Evolutionary conservation across 768 basidiomycete species (phyloP).

Genomic region (Collybia sp.): DNA sequence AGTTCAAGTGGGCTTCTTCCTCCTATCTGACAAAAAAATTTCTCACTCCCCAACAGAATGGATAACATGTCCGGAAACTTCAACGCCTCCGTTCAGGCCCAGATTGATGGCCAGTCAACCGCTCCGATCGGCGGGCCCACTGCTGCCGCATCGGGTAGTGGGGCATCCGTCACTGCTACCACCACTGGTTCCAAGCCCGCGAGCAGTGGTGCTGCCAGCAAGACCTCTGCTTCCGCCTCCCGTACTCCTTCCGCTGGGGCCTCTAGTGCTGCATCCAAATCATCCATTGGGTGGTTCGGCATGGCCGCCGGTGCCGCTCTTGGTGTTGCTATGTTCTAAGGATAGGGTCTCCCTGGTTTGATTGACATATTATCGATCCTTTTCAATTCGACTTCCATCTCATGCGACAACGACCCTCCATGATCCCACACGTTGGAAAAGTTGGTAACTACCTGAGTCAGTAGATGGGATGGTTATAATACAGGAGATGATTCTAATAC

Average conservation of each 20-base stretch:
- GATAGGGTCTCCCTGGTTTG: too few relatives aligned
- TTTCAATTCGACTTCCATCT: conserved; percentile 1
- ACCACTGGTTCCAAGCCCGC: conserved; percentile 11
- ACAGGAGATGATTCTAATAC: too few relatives aligned
- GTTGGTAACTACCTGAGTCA: conserved; percentile 1
- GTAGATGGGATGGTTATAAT: background rate
- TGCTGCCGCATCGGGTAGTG: conserved; percentile 15
- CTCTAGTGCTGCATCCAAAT: background rate
- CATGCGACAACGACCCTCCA: conserved; percentile 6
- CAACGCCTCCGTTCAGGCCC: conserved; percentile 43
- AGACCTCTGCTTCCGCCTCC: conserved; percentile 17
- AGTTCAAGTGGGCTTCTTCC: conserved; percentile 55
- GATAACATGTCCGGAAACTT: conserved; percentile 70
- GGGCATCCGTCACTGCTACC: conserved; percentile 13
- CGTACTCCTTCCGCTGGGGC: conserved; percentile 20
- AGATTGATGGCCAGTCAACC: conserved; percentile 59
- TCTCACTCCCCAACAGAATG: conserved; percentile 34
- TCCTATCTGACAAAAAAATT: too few relatives aligned
- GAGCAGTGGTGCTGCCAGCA: conserved; percentile 13
- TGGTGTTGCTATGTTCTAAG: conserved; percentile 33
- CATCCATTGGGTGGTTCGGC: conserved; percentile 20
- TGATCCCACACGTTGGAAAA: background rate
- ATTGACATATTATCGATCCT: too few relatives aligned
- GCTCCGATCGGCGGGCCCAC: conserved; percentile 47
- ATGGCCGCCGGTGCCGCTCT: conserved; percentile 28